These are phyloP conservation scores for Xylariaceae sp. DNA, from an alignment of 2,329 filamentous ascomycete species.

Conservation along the genomic window DNA sequence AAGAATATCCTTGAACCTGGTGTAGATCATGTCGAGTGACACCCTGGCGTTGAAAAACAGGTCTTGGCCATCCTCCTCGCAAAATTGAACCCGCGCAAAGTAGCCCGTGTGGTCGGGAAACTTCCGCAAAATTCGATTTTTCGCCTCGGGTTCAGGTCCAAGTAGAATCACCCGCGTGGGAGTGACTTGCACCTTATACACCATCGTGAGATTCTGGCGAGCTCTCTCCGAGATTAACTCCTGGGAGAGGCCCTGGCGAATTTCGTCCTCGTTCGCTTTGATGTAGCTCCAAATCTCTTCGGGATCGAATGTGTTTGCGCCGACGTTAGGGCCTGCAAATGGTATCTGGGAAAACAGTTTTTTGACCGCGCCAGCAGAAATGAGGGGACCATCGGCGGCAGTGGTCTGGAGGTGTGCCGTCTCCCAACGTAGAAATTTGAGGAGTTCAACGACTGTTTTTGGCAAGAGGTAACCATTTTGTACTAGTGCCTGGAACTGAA, in stretches of 20 bases:
- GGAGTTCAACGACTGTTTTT: conserved; percentile 48
- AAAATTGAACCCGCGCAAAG: conserved; percentile 73
- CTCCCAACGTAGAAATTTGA: conserved; percentile 36
- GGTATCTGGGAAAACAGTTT: conserved; percentile 55
- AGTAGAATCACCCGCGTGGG: conserved; percentile 59
- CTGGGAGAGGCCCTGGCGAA: conserved; percentile 30
- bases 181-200: conserved; percentile 62
- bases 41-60: conserved; percentile 59
- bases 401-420: not conserved
- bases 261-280: conserved; percentile 45
- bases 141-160: conserved; percentile 67
- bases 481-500: conserved; percentile 66
- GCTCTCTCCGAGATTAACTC: conserved; percentile 33
- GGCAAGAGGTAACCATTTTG: conserved; percentile 66
- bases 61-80: conserved; percentile 71
- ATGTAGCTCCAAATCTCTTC: conserved; percentile 39
- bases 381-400: conserved; percentile 31
- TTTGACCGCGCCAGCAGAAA: conserved; percentile 58
- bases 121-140: conserved; percentile 72
- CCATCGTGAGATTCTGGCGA: conserved; percentile 48
- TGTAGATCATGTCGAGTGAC: conserved; percentile 54
- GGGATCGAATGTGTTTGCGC: conserved; percentile 45
- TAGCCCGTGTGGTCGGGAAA: conserved; percentile 61
- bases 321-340: conserved; percentile 54
- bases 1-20: conserved; percentile 64